Evolutionary conservation across 2,329 filamentous ascomycete genomes (phyloP), one percentile per base, ranked within the genome.

Genomic region (Drechslerella stenobrocha): DNA sequence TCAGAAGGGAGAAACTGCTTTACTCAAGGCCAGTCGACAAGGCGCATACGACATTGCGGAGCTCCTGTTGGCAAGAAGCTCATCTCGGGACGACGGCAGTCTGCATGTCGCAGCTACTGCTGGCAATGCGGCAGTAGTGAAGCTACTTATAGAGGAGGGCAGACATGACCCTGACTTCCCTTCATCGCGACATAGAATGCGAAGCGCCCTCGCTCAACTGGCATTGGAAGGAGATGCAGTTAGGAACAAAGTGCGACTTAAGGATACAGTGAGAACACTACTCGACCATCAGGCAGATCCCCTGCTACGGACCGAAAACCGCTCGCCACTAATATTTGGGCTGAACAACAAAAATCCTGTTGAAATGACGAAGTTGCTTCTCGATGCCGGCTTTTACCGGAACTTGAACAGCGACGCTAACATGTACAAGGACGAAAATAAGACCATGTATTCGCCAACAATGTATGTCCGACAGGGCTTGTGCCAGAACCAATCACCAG

Each of bases 141-240:
- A 35, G 22, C 22, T 67, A 26, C 63, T 67, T 3, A 60, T 67
- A 1, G 53, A 37, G 22, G 50, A 60, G n/a, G 63, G 55, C 22
- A 34, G 56, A 13, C 63, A 67, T 32, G 63, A 67, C 20, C 63
- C 63, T 0, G 55, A 67, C 32, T 67, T 67, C 23, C 63, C 63
- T 7, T 67, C 63, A 22, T 51, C 63, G 5, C 48, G 55, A 9
- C 63, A 67, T 35, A 15, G 34, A 5, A 55, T 50, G 6, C 44
- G 63, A 46, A 67, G 63, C 28, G 63, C 63, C 3, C 45, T 67
- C 3, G 51, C 63, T 11, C 47, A 67, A 13, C 15, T 67, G 18
- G 63, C 63, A 9, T 18, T 67, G 8, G 55, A 59, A n/a, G 63
- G 44, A 3, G 63, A 67, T 26, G 40, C 63, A n/a, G 44, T 60